Base-by-base conservation (phyloP, 2,329 filamentous ascomycete genomes). In the Fusarium piperis region DNA sequence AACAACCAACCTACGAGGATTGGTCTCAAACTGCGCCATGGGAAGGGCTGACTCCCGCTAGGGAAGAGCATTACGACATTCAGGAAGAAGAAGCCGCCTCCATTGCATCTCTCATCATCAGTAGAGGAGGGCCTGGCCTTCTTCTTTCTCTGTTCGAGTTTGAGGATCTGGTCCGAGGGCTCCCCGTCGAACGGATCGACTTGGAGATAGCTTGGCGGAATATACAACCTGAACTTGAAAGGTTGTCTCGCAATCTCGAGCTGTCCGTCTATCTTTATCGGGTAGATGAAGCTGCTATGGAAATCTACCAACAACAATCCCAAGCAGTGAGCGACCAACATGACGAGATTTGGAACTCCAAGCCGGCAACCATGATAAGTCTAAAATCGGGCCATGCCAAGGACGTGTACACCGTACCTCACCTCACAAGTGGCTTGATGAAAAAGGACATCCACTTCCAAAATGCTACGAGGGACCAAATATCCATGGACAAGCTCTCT, bases 211-310 rank as follows among this genome's bases (percentile, higher is more conserved):
- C 55, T 0, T 70, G 62, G 66, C 1, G 33, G 4, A 0, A 0
- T 57, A 0, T 16, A 15, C 36, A 53, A 2, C 59, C 64, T 0
- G 64, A 69, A 16, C 48, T 69, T 6, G 23, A 9, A 36, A 58
- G 66, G 26, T 10, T 69, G 0, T 53, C 35, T 23, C 0, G 1
- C 16, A 67, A 69, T 28, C 38, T 58, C n/a, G 64, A 64, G 16
- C 35, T 69, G 0, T 69, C 64, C 2, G 46, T 10, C 1, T 68
- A 67, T 60, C 48, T 69, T 2, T 28, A 10, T 10, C 20, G 18
- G 20, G 28, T 23, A 4, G 38, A 0, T 13, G 62, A 30, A 39
- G 58, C 26, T 30, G 6, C 3, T 26, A n/a, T 7, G 32, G 26
- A 30, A 30, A 38, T 16, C 3, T 16, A 16, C 8, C 28, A 36